Percentiles rank a stretch among this genome's conserved stretches.
These are phyloP conservation scores for Verbascum thapsus DNA, from an alignment of 257 asterid species.

Conservation along the genomic window DNA sequence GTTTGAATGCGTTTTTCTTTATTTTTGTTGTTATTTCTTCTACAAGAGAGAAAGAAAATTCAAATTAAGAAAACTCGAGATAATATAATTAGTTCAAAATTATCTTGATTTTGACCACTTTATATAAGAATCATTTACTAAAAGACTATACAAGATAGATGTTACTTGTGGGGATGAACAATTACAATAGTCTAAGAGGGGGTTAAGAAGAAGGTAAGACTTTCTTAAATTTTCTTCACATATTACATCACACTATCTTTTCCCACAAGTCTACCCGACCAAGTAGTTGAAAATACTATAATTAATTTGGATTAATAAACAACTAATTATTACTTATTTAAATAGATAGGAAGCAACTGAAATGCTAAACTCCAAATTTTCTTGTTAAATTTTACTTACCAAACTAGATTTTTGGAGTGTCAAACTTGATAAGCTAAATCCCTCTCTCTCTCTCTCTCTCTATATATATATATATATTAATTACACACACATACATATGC, in stretches of 20 bases:
- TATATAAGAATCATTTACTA: background rate
- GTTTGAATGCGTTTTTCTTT: no score
- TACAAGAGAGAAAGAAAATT: no score
- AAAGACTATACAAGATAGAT: conserved; percentile 3
- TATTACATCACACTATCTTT: conserved; percentile 29
- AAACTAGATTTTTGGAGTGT: conserved; percentile 27
- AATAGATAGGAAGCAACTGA: background rate
- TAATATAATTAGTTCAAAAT: background rate
- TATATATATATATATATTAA: no score
- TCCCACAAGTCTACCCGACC: conserved; percentile 2
- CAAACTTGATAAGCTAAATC: background rate
- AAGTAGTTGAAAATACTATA: conserved; percentile 8
- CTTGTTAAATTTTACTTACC: conserved; percentile 30
- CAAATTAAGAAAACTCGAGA: no score
- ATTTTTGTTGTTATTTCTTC: no score
- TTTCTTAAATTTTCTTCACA: conserved; percentile 1
- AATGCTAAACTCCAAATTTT: conserved; percentile 25
- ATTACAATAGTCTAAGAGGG: conserved; percentile 29
- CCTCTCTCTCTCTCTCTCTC: no score
- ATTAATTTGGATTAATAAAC: background rate
- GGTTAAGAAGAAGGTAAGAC: conserved; percentile 28
- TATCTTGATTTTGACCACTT: background rate
- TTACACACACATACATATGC: no score
- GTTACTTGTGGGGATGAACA: conserved; percentile 18
- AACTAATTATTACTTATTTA: background rate